Evolutionary conservation across 371 early-diverging fungal genomes (phyloP).

Genomic region (Syncephalis plumigaleata): DNA sequence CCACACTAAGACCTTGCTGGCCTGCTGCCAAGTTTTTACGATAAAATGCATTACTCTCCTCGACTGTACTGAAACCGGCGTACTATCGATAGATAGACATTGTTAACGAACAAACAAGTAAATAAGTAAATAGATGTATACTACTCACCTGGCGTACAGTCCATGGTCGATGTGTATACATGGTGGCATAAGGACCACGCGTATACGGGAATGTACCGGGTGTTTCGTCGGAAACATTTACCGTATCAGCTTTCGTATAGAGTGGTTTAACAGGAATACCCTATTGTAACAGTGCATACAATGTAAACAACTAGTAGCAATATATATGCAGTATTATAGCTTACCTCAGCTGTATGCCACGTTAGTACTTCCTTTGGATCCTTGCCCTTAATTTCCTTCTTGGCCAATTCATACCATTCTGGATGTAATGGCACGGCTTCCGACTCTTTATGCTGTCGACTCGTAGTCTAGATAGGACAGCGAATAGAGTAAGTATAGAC

Average conservation of each 20-base stretch:
- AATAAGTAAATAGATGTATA: constrained; percentile 9
- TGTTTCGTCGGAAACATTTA: constrained; percentile 33
- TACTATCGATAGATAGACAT: constrained; percentile 31
- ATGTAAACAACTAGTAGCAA: background rate
- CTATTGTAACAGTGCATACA: constrained; percentile 4
- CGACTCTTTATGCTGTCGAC: no score
- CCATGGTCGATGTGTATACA: constrained; percentile 79
- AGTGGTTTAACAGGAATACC: constrained; percentile 70
- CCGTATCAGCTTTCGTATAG: constrained; percentile 51
- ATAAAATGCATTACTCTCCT: constrained; percentile 73
- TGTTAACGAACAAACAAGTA: background rate
- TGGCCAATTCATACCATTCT: constrained; percentile 50
- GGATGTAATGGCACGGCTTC: constrained; percentile 30
- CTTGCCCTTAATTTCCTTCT: constrained; percentile 72
- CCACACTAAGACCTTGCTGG: constrained; percentile 69
- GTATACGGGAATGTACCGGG: constrained; percentile 74
- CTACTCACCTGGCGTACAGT: constrained; percentile 67
- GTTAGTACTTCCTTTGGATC: constrained; percentile 43
- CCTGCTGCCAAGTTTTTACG: constrained; percentile 70
- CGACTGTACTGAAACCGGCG: constrained; percentile 79
- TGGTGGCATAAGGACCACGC: constrained; percentile 72
- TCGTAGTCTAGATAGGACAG: no score
- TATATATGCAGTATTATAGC: constrained; percentile 11
- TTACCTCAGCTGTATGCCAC: constrained; percentile 70
- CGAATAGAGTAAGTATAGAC: no score